Percentiles rank a stretch among this genome's conserved stretches.
Evolutionary conservation across 2,329 filamentous ascomycete genomes (phyloP).

Genomic region (Epichloe sibirici): DNA sequence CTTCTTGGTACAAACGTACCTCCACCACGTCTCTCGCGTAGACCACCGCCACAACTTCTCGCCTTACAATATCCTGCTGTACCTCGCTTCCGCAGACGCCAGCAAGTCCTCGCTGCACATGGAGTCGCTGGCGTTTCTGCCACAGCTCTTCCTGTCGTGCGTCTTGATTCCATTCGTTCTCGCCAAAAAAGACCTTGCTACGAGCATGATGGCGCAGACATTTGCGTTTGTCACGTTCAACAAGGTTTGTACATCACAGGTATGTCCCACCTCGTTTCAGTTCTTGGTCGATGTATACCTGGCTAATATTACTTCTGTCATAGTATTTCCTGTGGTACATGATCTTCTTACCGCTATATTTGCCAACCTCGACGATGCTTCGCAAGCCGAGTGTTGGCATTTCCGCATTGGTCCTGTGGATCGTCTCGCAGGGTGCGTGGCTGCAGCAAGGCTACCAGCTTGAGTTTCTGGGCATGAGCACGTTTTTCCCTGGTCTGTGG

Average conservation of each 20-base stretch:
- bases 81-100: slow-evolving; percentile 61
- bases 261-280: slow-evolving; percentile 24
- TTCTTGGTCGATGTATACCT: too few species aligned
- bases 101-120: slow-evolving; percentile 33
- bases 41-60: slow-evolving; percentile 99
- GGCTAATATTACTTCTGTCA: too few species aligned
- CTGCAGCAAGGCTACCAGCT: slow-evolving; percentile 63
- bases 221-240: slow-evolving; percentile 97
- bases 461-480: slow-evolving; percentile 70
- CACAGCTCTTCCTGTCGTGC: slow-evolving; percentile 72
- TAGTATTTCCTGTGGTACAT: slow-evolving; percentile 99
- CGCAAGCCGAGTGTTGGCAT: slow-evolving; percentile 47
- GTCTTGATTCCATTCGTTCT: slow-evolving; percentile 63
- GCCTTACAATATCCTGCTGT: slow-evolving; percentile 84
- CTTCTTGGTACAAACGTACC: slow-evolving; percentile 81
- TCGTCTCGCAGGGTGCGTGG: slow-evolving; percentile 63
- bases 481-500: slow-evolving; percentile 80
- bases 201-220: slow-evolving; percentile 85
- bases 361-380: slow-evolving; percentile 67
- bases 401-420: slow-evolving; percentile 57
- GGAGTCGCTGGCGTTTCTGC: slow-evolving; percentile 78
- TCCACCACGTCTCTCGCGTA: slow-evolving; percentile 84
- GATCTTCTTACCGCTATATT: slow-evolving; percentile 81
- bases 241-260: slow-evolving; percentile 97
- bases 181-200: slow-evolving; percentile 69